Percentiles rank a stretch among this genome's conserved stretches.
Evolutionary conservation across 352 stramenopile genomes (phyloP).

Genomic region (Elongisporangium prolatum): DNA sequence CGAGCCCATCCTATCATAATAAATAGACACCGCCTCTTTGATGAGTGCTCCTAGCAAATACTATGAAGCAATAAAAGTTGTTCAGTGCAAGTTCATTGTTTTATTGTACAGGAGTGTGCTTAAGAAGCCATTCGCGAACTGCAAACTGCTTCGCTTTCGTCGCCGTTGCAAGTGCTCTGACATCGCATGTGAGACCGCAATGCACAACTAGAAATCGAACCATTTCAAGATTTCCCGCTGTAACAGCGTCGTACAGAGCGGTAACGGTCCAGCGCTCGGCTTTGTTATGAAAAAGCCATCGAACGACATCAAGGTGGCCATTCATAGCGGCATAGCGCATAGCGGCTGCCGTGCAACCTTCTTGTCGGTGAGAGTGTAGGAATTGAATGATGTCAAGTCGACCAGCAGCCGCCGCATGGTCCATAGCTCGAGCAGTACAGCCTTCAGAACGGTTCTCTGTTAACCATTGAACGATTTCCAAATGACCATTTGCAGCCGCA

Average conservation of each 20-base stretch:
- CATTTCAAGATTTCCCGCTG: background rate
- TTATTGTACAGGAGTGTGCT: background rate
- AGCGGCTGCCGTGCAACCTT: conserved; percentile 30
- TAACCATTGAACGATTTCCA: conserved; percentile 25
- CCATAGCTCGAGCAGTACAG: conserved; percentile 30
- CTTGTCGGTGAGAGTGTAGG: conserved; percentile 17
- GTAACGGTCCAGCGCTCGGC: conserved; percentile 25
- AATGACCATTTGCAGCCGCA: conserved; percentile 17
- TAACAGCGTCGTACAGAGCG: background rate
- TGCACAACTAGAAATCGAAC: background rate
- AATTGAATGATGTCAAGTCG: conserved; percentile 23
- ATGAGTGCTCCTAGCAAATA: background rate
- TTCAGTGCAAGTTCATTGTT: background rate
- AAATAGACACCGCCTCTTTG: background rate
- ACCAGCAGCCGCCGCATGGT: conserved; percentile 18
- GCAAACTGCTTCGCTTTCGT: background rate
- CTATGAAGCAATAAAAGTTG: background rate
- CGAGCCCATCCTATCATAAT: background rate
- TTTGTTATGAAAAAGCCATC: conserved; percentile 42
- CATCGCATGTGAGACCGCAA: background rate
- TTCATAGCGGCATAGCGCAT: conserved; percentile 40
- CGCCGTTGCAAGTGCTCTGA: background rate
- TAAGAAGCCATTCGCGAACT: background rate
- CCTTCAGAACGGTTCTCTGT: conserved; percentile 20
- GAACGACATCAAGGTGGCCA: conserved; percentile 44